Conservation (phyloP, 306 rosid genomes). For the Casuarina cunninghamiana region DNA sequence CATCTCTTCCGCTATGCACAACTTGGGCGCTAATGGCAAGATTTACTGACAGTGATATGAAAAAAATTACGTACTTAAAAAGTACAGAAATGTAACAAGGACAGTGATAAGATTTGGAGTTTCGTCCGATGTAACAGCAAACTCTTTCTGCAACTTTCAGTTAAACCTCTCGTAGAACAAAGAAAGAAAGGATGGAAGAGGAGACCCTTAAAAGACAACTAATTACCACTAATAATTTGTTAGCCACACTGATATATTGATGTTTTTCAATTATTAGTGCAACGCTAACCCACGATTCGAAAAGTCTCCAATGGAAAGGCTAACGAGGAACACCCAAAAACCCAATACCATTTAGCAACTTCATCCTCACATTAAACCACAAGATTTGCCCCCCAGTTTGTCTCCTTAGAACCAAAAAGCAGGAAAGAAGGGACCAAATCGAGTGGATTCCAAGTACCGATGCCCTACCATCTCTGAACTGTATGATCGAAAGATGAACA, state of each 20-base stretch:
- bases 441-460: neutral
- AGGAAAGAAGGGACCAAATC: neutral
- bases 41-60: neutral
- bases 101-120: too few species aligned
- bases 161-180: neutral
- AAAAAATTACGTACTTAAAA: too few species aligned
- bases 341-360: neutral
- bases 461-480: neutral
- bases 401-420: too few species aligned
- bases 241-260: neutral
- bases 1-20: conserved; percentile 5
- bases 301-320: neutral
- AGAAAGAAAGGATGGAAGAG: neutral
- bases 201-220: neutral
- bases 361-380: too few species aligned
- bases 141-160: too few species aligned
- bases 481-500: neutral
- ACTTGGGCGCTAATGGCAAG: neutral
- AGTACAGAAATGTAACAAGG: too few species aligned
- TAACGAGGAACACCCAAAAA: neutral
- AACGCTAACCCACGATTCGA: neutral
- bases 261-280: neutral
- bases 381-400: too few species aligned
- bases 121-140: neutral
- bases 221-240: neutral